Percentiles rank a stretch among this genome's conserved stretches.
Evolutionary conservation across 371 early-diverging fungal species (phyloP).

Genomic region (Dipsacomyces acuminosporus): DNA sequence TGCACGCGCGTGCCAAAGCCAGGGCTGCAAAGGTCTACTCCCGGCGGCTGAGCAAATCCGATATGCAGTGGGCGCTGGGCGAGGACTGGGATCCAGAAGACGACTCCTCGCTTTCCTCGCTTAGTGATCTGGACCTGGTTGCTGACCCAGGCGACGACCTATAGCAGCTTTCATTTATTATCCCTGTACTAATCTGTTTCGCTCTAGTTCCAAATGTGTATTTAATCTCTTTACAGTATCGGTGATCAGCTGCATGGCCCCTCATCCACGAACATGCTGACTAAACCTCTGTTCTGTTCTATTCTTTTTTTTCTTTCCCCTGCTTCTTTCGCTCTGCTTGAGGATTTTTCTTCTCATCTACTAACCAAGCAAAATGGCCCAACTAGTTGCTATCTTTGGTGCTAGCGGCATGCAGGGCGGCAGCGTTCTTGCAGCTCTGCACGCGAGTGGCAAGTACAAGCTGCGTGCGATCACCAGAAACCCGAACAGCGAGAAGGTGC

Average conservation of each 20-base stretch:
- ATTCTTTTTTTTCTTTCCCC: too few species aligned
- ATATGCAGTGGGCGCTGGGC: conserved; percentile 45
- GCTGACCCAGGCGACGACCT: too few species aligned
- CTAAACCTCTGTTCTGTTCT: too few species aligned
- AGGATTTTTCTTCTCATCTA: not conserved
- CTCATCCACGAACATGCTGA: too few species aligned
- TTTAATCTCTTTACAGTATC: too few species aligned
- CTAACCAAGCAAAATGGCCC: conserved; percentile 7
- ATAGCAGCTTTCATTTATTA: too few species aligned
- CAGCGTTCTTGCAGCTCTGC: conserved; percentile 25
- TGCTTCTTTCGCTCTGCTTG: too few species aligned
- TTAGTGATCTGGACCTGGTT: conserved; percentile 26
- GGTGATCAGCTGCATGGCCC: too few species aligned
- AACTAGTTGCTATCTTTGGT: conserved; percentile 19
- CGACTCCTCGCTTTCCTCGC: conserved; percentile 32
- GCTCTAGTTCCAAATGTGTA: not conserved
- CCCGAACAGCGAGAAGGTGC: conserved; percentile 1
- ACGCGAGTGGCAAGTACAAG: conserved; percentile 14
- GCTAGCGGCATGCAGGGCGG: conserved; percentile 34
- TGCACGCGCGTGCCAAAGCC: conserved; percentile 36
- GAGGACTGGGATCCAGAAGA: conserved; percentile 43
- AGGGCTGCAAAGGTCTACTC: conserved; percentile 30
- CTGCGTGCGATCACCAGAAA: conserved; percentile 24
- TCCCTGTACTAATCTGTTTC: too few species aligned
- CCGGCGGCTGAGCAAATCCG: conserved; percentile 34